These are phyloP conservation scores for Phylloporus arenicola DNA, from an alignment of 768 basidiomycete species.

Conservation along the genomic window DNA sequence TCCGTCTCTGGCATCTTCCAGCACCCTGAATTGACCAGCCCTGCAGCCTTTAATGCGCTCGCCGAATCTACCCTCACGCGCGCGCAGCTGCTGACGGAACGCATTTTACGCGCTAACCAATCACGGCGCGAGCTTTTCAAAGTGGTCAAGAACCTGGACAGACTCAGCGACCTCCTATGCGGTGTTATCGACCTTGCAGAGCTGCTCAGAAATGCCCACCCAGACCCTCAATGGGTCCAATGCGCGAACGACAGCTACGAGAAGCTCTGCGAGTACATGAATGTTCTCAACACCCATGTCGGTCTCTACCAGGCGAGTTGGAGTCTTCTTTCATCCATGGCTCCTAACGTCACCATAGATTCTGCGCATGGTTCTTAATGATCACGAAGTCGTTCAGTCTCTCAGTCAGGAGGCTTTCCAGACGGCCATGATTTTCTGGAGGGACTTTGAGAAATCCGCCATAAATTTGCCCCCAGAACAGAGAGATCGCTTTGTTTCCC, in stretches of 20 bases:
- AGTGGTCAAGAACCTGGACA: slow-evolving; percentile 94
- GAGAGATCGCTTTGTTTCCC: slow-evolving; percentile 76
- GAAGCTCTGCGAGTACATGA: slow-evolving; percentile 94
- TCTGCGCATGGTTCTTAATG: slow-evolving; percentile 62
- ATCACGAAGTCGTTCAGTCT: slow-evolving; percentile 58
- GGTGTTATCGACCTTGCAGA: slow-evolving; percentile 96
- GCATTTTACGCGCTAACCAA: slow-evolving; percentile 70
- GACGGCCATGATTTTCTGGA: slow-evolving; percentile 90
- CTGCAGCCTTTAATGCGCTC: slow-evolving; percentile 62
- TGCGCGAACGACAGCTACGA: slow-evolving; percentile 88
- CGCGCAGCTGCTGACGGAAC: slow-evolving; percentile 76
- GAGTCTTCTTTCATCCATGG: slow-evolving; percentile 3
- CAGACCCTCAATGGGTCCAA: slow-evolving; percentile 76
- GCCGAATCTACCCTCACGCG: slow-evolving; percentile 76
- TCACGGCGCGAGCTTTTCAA: slow-evolving; percentile 70
- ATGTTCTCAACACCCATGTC: slow-evolving; percentile 89
- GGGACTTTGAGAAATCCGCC: slow-evolving; percentile 96
- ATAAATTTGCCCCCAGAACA: slow-evolving; percentile 79
- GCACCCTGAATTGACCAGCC: slow-evolving; percentile 66
- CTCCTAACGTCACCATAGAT: slow-evolving; percentile 43
- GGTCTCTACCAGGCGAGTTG: slow-evolving; percentile 79
- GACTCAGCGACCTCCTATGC: slow-evolving; percentile 93
- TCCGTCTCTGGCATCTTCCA: slow-evolving; percentile 78
- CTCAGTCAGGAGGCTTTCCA: slow-evolving; percentile 72
- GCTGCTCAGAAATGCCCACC: slow-evolving; percentile 88